Conservation (phyloP, 129 eudicot species). For the Rutidosis leptorrhynchoides region DNA sequence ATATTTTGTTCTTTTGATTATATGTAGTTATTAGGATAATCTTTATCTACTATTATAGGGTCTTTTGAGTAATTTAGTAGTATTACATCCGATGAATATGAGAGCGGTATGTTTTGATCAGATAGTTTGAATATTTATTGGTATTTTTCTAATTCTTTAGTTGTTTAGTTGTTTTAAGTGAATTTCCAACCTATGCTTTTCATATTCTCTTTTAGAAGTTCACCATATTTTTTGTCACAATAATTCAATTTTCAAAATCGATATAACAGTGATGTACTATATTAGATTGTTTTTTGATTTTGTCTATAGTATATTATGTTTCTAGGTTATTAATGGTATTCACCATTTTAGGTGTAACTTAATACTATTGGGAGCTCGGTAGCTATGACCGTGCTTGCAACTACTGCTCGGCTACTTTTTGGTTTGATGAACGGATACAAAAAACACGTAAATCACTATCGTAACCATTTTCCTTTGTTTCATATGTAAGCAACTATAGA, state of each 20-base stretch:
- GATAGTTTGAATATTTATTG: conserved; percentile 24
- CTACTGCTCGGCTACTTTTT: too few relatives aligned
- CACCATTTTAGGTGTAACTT: too few relatives aligned
- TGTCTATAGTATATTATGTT: too few relatives aligned
- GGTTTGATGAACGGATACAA: too few relatives aligned
- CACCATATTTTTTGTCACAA: not conserved
- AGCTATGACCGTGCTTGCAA: too few relatives aligned
- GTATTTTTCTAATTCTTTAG: conserved; percentile 11
- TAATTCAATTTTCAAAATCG: not conserved
- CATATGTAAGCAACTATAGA: too few relatives aligned
- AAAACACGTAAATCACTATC: too few relatives aligned
- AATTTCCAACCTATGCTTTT: conserved; percentile 8
- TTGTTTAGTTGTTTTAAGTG: conserved; percentile 23
- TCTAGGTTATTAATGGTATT: too few relatives aligned
- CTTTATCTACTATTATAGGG: conserved; percentile 21
- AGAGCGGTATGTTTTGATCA: conserved; percentile 19
- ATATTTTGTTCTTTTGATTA: not conserved
- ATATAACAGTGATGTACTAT: too few relatives aligned
- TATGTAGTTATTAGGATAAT: conserved; percentile 8
- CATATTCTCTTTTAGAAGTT: not conserved
- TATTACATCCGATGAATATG: conserved; percentile 18
- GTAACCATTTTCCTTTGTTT: too few relatives aligned
- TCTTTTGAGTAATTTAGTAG: conserved; percentile 5
- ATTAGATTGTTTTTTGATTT: too few relatives aligned
- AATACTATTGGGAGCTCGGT: too few relatives aligned